Base-by-base conservation (phyloP, 495 filamentous ascomycete genomes). In the Letharia columbiana region DNA sequence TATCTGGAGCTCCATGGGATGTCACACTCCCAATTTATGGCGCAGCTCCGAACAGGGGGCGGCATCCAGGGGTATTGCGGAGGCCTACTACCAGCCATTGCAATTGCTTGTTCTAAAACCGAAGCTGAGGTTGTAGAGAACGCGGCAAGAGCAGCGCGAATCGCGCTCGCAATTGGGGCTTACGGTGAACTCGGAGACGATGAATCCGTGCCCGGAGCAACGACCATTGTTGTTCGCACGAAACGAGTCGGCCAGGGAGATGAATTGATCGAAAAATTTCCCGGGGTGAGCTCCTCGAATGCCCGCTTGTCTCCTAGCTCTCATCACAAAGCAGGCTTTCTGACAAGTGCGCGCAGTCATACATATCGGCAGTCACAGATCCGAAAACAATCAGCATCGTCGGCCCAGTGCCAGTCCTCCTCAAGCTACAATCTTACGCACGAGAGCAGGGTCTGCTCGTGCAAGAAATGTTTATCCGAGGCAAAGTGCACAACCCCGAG, bases 331-430 rank as follows among this genome's bases (percentile, higher is more conserved):
- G 54, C 6, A 37, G 11, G 45, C 35, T 7, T 44, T 40, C 63
- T 65, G 10, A 59, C 17, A 33, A 57, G 5, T 31, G 9, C 3
- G 5, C 31, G 42, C 28, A 74, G 73, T 66, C 71, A 10, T 66
- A 77, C 57, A 65, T 77, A 52, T 75, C 73, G 7, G 74, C 73
- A 1, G 64, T 77, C 18, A 76, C 70, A 17, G 75, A 76, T 39
- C 70, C 74, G 1, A 56, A 69, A 63, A 70, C 74, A 12, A 61
- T 76, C 40, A 77, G 73, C 60, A 64, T 76, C 10, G 71, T 74
- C 9, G 72, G 71, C 17, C 61, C 73, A 1, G 67, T 52, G 15
- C 66, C 4, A 62, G 62, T 37, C 41, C 45, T 52, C 57, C 72
- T 28, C 23, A 67, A 60, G 42, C 47, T 67, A 4, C 37, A 58